Percentiles rank a stretch among this genome's conserved stretches.
phyloP scores from a whole-genome alignment of 306 rosid species.

The Arachis hypogaea region DNA sequence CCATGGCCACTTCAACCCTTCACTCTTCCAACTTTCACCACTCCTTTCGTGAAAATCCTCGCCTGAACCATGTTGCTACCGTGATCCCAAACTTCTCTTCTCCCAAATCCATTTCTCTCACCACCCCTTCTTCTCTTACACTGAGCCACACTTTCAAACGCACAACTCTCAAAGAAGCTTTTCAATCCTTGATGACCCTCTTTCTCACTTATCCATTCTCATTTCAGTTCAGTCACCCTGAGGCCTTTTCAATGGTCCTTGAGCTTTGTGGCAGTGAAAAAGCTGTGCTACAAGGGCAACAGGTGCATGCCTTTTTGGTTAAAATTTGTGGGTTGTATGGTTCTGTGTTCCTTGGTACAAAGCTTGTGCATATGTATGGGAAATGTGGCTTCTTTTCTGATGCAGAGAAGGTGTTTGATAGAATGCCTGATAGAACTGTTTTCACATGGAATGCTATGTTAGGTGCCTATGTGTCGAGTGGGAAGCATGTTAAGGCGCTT shows the following conservation, averaged over 20 bases:
- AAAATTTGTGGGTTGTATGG: slow-evolving; percentile 42
- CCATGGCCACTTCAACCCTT: slow-evolving; percentile 44
- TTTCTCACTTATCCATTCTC: slow-evolving; percentile 30
- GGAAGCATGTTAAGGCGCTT: slow-evolving; percentile 52
- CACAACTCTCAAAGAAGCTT: slow-evolving; percentile 47
- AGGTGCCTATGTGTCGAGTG: slow-evolving; percentile 64
- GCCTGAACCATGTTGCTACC: not conserved
- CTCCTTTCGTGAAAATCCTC: slow-evolving; percentile 25
- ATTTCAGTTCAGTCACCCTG: slow-evolving; percentile 39
- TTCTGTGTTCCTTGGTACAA: slow-evolving; percentile 59
- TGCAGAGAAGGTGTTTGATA: slow-evolving; percentile 63
- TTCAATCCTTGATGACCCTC: slow-evolving; percentile 42
- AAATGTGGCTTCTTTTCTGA: slow-evolving; percentile 53
- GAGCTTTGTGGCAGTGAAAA: slow-evolving; percentile 59
- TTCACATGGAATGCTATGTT: slow-evolving; percentile 80
- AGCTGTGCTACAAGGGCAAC: slow-evolving; percentile 59
- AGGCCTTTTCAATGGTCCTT: slow-evolving; percentile 58
- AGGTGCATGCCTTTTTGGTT: slow-evolving; percentile 62
- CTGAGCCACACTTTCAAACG: slow-evolving; percentile 34
- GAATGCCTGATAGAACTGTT: slow-evolving; percentile 58
- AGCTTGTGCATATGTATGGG: slow-evolving; percentile 65
- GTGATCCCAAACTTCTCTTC: slow-evolving; percentile 31
- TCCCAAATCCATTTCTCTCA: slow-evolving; percentile 40
- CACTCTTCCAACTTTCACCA: slow-evolving; percentile 32
- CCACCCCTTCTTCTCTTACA: slow-evolving; percentile 31